phyloP scores from a whole-genome alignment of 768 basidiomycete species.

The Phlegmacium glaucopus region DNA sequence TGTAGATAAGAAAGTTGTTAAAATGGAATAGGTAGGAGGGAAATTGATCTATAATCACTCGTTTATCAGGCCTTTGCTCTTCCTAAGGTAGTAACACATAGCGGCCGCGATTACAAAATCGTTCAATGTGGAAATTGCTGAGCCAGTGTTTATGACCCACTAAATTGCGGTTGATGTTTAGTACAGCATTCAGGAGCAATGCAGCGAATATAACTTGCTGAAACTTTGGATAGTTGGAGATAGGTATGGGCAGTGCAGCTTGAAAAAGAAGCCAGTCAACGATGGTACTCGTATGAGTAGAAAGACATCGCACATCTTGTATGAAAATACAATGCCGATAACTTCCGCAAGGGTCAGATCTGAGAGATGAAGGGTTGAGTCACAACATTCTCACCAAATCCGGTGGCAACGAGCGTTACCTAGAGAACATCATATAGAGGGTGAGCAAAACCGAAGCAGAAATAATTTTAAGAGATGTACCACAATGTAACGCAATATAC shows the following conservation, averaged over 20 bases:
- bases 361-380: no score
- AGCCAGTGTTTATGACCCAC: constrained; percentile 42
- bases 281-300: neutral
- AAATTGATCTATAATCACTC: constrained; percentile 13
- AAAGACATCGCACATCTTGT: constrained; percentile 28
- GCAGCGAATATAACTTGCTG: constrained; percentile 22
- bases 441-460: no score
- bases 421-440: no score
- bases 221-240: constrained; percentile 24
- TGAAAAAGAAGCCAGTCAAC: neutral
- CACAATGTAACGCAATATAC: constrained; percentile 23
- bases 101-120: constrained; percentile 39
- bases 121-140: constrained; percentile 39
- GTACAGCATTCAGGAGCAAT: neutral
- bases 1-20: constrained; percentile 1
- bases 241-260: constrained; percentile 33
- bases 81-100: constrained; percentile 35
- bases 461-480: constrained; percentile 1
- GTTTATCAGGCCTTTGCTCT: constrained; percentile 24
- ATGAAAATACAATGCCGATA: constrained; percentile 28
- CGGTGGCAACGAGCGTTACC: constrained; percentile 25
- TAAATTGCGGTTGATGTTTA: constrained; percentile 9
- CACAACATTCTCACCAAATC: constrained; percentile 30
- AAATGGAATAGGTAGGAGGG: neutral
- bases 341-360: neutral